Conservation (phyloP, 1,284 basidiomycete genomes). For the Sparassis latifolia region DNA sequence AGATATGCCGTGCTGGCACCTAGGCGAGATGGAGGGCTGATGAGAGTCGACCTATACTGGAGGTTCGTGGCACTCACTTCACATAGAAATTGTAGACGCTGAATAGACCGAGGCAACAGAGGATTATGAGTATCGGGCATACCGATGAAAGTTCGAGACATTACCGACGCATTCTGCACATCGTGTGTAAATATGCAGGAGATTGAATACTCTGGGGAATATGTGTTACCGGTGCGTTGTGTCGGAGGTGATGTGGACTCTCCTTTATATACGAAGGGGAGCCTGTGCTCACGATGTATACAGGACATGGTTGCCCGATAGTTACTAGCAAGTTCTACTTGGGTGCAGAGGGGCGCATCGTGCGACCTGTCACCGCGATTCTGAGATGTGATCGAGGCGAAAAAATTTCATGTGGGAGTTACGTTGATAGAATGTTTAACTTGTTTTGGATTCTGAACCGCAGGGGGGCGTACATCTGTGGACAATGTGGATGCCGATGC, state of each 20-base stretch:
- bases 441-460: no score
- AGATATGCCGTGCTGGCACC: slow-evolving; percentile 54
- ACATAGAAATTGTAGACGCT: slow-evolving; percentile 1
- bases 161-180: neutral
- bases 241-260: neutral
- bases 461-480: no score
- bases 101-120: neutral
- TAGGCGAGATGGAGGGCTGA: slow-evolving; percentile 15
- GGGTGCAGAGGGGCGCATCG: neutral
- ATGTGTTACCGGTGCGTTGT: neutral
- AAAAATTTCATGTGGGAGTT: no score
- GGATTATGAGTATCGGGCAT: neutral
- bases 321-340: neutral
- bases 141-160: no score
- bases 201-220: neutral
- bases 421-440: no score
- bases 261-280: no score
- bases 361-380: neutral
- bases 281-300: no score
- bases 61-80: slow-evolving; percentile 12
- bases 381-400: no score
- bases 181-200: neutral
- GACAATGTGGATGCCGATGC: no score
- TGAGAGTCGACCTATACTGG: no score
- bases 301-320: no score